Evolutionary conservation across 73 alveolate genomes (phyloP).

Genomic region (Blepharisma japonicum): DNA sequence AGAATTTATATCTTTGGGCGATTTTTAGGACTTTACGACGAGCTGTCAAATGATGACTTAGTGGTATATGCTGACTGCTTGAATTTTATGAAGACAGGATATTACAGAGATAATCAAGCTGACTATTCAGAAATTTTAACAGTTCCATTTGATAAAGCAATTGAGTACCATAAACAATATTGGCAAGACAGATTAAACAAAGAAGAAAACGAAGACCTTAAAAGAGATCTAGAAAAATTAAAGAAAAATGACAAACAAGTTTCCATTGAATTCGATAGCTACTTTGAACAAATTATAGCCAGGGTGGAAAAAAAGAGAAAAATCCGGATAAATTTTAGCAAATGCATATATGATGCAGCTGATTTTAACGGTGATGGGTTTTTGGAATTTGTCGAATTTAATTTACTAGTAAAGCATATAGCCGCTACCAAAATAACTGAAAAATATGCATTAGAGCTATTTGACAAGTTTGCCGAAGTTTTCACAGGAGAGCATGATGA

Average conservation of each 20-base stretch:
- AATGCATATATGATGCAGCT: conserved; percentile 13
- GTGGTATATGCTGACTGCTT: background rate
- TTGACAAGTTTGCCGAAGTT: conserved; percentile 21
- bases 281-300: too few relatives aligned
- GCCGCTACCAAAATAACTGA: background rate
- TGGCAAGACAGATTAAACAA: background rate
- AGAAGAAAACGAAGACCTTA: too few relatives aligned
- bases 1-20: conserved; percentile 10
- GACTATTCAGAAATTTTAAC: background rate
- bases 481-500: conserved; percentile 16
- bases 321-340: background rate
- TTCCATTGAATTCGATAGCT: too few relatives aligned
- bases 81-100: background rate
- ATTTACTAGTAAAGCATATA: background rate
- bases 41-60: background rate
- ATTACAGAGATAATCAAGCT: background rate
- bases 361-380: conserved; percentile 17
- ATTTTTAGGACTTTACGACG: background rate
- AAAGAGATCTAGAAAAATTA: too few relatives aligned
- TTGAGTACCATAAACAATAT: background rate
- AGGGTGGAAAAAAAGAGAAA: background rate
- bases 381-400: conserved; percentile 1
- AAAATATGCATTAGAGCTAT: background rate
- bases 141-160: conserved; percentile 6
- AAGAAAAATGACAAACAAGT: too few relatives aligned